Percentiles rank a stretch among this genome's conserved stretches.
These are phyloP conservation scores for Eucalyptus melliodora DNA, from an alignment of 345 rosid species.

Conservation along the genomic window DNA sequence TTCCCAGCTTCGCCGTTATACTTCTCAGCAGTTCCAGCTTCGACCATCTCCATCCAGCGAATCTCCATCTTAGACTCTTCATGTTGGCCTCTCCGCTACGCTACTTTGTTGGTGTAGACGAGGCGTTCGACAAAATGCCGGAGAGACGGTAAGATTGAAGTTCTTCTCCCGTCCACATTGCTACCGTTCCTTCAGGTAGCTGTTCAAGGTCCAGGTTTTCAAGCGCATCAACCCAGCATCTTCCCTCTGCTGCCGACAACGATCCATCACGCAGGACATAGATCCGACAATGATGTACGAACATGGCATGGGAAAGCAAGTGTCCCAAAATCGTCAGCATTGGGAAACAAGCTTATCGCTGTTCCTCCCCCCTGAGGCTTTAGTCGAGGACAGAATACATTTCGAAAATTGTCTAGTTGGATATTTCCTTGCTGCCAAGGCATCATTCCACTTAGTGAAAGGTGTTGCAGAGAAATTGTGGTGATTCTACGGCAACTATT, in stretches of 20 bases:
- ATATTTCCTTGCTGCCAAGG: not conserved
- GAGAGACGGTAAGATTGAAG: not conserved
- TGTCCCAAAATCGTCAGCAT: not conserved
- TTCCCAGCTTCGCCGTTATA: not conserved
- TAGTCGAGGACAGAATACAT: accelerated
- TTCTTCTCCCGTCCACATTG: not conserved
- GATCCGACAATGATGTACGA: not conserved
- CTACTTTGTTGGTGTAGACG: not conserved
- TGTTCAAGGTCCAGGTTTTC: not conserved
- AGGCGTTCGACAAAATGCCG: not conserved
- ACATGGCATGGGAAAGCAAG: not conserved
- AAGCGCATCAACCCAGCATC: not conserved
- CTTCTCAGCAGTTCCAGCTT: not conserved
- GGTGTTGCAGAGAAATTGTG: not conserved
- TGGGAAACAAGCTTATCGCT: not conserved
- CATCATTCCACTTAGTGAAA: not conserved
- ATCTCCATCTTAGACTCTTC: not conserved
- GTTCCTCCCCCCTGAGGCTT: not conserved
- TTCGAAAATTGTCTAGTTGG: accelerated
- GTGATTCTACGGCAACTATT: not conserved
- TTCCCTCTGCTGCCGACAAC: not conserved
- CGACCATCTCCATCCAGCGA: not conserved
- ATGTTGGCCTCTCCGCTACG: not conserved
- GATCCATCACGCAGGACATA: accelerated
- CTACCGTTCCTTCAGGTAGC: not conserved